phyloP scores from a whole-genome alignment of 164 flowering plant species.

The Vitis rotundifolia region DNA sequence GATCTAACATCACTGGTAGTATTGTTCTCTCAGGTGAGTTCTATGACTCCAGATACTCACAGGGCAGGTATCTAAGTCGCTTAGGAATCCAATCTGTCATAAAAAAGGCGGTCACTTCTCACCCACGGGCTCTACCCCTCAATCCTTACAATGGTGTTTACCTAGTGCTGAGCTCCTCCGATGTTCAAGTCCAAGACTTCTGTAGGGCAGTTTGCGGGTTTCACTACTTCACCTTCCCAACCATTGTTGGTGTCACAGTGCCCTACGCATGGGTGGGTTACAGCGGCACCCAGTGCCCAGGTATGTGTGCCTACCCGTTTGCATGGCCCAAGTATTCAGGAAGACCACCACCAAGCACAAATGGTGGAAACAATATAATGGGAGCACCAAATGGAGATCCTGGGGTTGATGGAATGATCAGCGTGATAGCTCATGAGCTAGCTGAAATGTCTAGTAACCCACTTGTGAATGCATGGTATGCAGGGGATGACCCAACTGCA shows the following conservation, averaged over 20 bases:
- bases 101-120: slow-evolving; percentile 28
- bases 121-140: slow-evolving; percentile 34
- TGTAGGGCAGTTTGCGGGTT: slow-evolving; percentile 72
- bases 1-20: slow-evolving; percentile 48
- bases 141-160: slow-evolving; percentile 51
- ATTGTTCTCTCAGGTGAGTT: slow-evolving; percentile 44
- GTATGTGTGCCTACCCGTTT: slow-evolving; percentile 66
- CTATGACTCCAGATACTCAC: slow-evolving; percentile 49
- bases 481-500: slow-evolving; percentile 55
- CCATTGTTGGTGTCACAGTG: slow-evolving; percentile 47
- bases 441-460: slow-evolving; percentile 65
- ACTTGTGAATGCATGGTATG: slow-evolving; percentile 65
- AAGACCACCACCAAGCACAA: slow-evolving; percentile 23
- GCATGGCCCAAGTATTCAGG: slow-evolving; percentile 41
- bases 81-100: slow-evolving; percentile 52
- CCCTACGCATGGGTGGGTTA: slow-evolving; percentile 80
- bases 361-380: slow-evolving; percentile 25
- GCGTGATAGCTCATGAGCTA: slow-evolving; percentile 69
- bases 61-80: slow-evolving; percentile 50
- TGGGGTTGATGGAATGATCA: slow-evolving; percentile 66
- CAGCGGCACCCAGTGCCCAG: slow-evolving; percentile 64
- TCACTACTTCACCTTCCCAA: slow-evolving; percentile 68
- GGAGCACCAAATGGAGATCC: slow-evolving; percentile 58
- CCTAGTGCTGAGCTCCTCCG: slow-evolving; percentile 56
- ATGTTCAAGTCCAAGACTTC: slow-evolving; percentile 62